Evolutionary conservation across 1,284 basidiomycete genomes (phyloP).

Genomic region (Ceratobasidium sp.): DNA sequence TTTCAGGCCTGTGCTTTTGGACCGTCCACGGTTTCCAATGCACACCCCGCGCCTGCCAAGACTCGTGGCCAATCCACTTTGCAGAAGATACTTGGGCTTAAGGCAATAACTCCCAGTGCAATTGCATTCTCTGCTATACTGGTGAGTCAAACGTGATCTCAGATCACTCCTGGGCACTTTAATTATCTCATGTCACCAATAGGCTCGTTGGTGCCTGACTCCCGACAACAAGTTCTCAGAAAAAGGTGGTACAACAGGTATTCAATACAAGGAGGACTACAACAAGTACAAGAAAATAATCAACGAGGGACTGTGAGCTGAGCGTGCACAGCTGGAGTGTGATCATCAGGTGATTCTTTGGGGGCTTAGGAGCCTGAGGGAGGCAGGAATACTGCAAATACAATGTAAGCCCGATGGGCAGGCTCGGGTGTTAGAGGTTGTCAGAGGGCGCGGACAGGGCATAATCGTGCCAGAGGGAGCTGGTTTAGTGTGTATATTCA

Average conservation of each 20-base stretch:
- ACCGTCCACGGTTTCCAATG: not conserved
- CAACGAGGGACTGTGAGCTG: not conserved
- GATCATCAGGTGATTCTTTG: too few species aligned
- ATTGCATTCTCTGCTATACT: not conserved
- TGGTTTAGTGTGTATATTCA: too few species aligned
- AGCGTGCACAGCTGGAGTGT: not conserved
- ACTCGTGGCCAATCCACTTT: not conserved
- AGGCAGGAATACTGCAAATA: too few species aligned
- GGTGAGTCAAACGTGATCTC: not conserved
- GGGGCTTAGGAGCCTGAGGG: too few species aligned
- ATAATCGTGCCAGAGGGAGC: too few species aligned
- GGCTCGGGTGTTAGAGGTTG: too few species aligned
- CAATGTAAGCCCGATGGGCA: too few species aligned
- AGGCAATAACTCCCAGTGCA: not conserved
- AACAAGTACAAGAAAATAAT: not conserved
- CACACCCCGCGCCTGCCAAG: not conserved
- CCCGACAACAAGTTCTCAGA: not conserved
- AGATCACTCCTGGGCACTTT: not conserved
- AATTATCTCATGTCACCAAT: too few species aligned
- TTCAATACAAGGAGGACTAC: not conserved
- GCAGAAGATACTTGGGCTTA: not conserved
- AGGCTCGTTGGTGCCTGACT: not conserved
- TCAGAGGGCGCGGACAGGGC: too few species aligned
- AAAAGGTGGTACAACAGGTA: not conserved
- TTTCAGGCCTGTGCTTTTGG: not conserved